Evolutionary conservation across 495 filamentous ascomycete species (phyloP).

Genomic region (Friedmanniomyces simplex): DNA sequence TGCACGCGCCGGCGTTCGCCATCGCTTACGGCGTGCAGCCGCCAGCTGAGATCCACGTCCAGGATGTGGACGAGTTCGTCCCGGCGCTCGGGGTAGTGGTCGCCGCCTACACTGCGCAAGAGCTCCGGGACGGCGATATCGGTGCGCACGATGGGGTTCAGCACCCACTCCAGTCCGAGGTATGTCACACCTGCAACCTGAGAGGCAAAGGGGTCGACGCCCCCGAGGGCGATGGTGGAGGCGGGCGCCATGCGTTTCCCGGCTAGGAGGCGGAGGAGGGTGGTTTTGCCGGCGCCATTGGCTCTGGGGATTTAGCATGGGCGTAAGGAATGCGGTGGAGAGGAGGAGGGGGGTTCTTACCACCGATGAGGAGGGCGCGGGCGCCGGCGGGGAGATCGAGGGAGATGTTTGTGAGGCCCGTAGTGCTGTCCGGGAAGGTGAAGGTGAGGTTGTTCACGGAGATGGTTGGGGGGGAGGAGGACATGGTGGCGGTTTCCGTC

Average conservation of each 20-base stretch:
- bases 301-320: conserved; percentile 40
- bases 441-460: conserved; percentile 68
- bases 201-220: conserved; percentile 82
- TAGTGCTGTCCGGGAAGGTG: conserved; percentile 73
- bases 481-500: not conserved
- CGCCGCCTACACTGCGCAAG: conserved; percentile 73
- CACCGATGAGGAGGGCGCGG: conserved; percentile 87
- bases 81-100: conserved; percentile 65
- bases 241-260: conserved; percentile 84
- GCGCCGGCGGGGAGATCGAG: conserved; percentile 70
- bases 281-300: conserved; percentile 96
- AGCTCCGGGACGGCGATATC: conserved; percentile 88
- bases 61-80: conserved; percentile 81
- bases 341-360: conserved; percentile 36
- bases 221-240: conserved; percentile 59
- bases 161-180: conserved; percentile 93
- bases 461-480: conserved; percentile 46
- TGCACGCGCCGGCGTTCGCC: conserved; percentile 88
- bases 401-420: conserved; percentile 58
- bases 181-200: conserved; percentile 89
- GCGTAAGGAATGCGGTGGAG: not conserved
- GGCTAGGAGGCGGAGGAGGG: conserved; percentile 78
- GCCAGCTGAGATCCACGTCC: conserved; percentile 85
- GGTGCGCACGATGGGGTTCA: conserved; percentile 91
- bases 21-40: conserved; percentile 89